Conservation (phyloP, 2,329 filamentous ascomycete genomes). For the Penicillium sp. region DNA sequence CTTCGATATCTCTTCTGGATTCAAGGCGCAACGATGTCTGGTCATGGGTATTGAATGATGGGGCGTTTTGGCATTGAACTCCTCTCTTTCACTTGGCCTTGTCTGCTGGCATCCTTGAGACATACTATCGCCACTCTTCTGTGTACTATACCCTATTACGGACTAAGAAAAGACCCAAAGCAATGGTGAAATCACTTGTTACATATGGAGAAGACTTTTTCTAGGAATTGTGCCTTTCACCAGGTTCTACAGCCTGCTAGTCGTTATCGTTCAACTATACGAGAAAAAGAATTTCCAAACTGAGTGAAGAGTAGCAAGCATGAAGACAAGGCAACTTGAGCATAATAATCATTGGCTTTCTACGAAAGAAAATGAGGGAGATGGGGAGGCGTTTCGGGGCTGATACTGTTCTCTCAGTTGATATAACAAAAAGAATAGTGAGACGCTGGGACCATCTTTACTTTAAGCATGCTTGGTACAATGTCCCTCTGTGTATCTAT, state of each 20-base stretch:
- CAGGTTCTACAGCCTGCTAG: background rate
- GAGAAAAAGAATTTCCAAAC: background rate
- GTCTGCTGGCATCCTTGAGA: background rate
- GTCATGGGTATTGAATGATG: background rate
- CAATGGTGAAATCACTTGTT: background rate
- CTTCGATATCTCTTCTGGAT: background rate
- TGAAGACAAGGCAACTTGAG: background rate
- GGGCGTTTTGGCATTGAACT: background rate
- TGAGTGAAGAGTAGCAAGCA: background rate
- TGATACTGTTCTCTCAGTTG: background rate
- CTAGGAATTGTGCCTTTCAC: background rate
- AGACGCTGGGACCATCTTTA: background rate
- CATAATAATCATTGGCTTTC: background rate
- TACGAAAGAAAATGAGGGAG: background rate
- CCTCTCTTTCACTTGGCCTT: background rate
- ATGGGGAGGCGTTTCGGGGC: background rate
- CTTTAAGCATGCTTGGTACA: background rate
- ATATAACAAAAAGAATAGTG: background rate
- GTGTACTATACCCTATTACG: conserved; percentile 8
- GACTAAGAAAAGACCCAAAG: background rate
- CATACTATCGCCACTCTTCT: conserved; percentile 12
- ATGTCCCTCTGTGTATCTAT: background rate
- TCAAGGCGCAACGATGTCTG: background rate
- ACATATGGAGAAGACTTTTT: background rate
- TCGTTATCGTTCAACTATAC: background rate